Evolutionary conservation across 495 filamentous ascomycete species (phyloP).

Genomic region (Penicillium argentinense): DNA sequence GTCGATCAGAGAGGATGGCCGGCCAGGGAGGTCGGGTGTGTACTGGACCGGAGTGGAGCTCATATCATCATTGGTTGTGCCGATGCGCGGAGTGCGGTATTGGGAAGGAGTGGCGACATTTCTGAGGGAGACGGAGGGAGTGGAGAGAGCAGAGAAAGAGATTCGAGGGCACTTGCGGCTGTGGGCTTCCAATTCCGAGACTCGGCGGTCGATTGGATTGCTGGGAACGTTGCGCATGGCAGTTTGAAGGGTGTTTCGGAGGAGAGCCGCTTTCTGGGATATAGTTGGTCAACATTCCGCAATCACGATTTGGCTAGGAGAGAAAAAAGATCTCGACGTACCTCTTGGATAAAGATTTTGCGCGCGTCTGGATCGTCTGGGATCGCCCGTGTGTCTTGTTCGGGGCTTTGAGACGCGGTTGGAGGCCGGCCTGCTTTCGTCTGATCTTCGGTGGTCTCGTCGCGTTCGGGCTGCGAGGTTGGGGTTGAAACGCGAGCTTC

Average conservation of each 20-base stretch:
- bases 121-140: constrained; percentile 13
- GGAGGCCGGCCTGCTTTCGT: constrained; percentile 11
- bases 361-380: constrained; percentile 39
- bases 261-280: constrained; percentile 43
- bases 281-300: constrained; percentile 11
- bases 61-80: constrained; percentile 19
- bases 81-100: constrained; percentile 25
- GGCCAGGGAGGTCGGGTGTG: constrained; percentile 25
- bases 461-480: constrained; percentile 18
- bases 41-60: constrained; percentile 19
- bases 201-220: constrained; percentile 45
- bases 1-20: constrained; percentile 12
- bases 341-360: constrained; percentile 46
- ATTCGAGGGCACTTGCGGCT: constrained; percentile 42
- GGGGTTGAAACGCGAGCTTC: constrained; percentile 10
- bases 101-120: constrained; percentile 22
- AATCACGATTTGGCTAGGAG: too few species aligned
- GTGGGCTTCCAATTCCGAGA: constrained; percentile 46
- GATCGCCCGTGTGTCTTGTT: constrained; percentile 19
- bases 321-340: constrained; percentile 17
- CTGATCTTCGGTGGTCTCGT: constrained; percentile 14
- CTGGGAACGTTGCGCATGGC: constrained; percentile 45
- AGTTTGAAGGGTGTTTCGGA: constrained; percentile 42
- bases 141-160: constrained; percentile 24
- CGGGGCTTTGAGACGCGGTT: constrained; percentile 9